Evolutionary conservation across 2,329 filamentous ascomycete genomes (phyloP).

Genomic region (Raffaelea deltoideospora): DNA sequence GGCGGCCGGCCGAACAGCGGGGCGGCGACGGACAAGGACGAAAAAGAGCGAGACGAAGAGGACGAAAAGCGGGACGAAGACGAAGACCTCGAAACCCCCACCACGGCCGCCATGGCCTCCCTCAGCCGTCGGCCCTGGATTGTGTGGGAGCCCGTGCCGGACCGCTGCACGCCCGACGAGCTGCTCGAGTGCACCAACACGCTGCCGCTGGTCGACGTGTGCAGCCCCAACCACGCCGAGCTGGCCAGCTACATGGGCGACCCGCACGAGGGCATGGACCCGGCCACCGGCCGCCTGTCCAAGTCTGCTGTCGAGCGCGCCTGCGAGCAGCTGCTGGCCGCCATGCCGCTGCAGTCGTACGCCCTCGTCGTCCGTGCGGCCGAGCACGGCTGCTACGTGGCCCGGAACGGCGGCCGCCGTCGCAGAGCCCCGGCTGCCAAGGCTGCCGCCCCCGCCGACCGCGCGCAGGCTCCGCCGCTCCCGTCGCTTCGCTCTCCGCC

Average conservation of each 20-base stretch:
- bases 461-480: not conserved
- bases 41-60: too few relatives aligned
- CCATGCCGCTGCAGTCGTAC: conserved; percentile 49
- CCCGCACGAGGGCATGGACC: conserved; percentile 34
- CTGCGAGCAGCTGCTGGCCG: conserved; percentile 47
- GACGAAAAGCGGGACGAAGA: conserved; percentile 9
- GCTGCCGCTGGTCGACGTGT: conserved; percentile 45
- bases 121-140: conserved; percentile 48
- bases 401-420: conserved; percentile 37
- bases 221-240: conserved; percentile 75
- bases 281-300: conserved; percentile 37
- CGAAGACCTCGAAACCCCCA: conserved; percentile 16
- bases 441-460: conserved; percentile 11
- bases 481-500: conserved; percentile 11
- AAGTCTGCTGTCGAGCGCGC: conserved; percentile 37
- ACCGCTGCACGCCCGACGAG: conserved; percentile 62
- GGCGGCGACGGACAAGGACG: too few relatives aligned
- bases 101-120: not conserved
- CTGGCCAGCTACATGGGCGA: conserved; percentile 72
- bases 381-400: conserved; percentile 55
- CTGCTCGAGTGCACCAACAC: conserved; percentile 49
- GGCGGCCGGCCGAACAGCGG: too few relatives aligned
- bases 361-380: conserved; percentile 57
- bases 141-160: conserved; percentile 91
- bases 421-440: not conserved